Base-by-base conservation (phyloP, 768 basidiomycete genomes). In the Auricularia sp. region DNA sequence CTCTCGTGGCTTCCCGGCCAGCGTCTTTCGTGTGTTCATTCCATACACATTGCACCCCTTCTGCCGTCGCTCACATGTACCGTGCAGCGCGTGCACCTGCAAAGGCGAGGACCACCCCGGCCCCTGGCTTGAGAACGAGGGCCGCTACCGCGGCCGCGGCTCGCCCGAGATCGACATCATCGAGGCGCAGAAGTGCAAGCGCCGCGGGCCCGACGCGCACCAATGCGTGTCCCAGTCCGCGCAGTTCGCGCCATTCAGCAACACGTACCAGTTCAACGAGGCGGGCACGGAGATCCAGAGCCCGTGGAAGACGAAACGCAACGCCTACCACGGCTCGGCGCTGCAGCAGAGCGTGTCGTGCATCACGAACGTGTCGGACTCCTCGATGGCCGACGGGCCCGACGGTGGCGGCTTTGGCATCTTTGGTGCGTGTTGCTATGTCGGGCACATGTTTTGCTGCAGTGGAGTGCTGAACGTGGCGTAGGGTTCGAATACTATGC, bases 401-500 rank as follows among this genome's bases (percentile, higher is more conserved):
- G 80, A 74, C 74, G 69, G 77, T 65, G 65, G 71, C 24, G 85
- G 88, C 70, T 89, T 81, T 70, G 80, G 85, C 5, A 76, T 83
- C 1, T 96, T 90, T 71, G 93, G 89, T 76, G 76, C 75, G 75
- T 73, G 70, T 24, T 70, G 74, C 33, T 3, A 14, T 8, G 34
- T 34, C 2, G 45, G 29, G 29, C 2, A 29, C 29, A 42, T 7
- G n/a, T 18, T 10, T 11, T 29, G 11, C 62, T 69, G 62, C 72
- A 70, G 1, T 34, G 37, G 56, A 69, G 72, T 66, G 71, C 71
- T 10, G 71, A 18, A n/a, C 24, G 24, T 24, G 10, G n/a, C 8
- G n/a, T 13, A 16, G 33, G 84, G 0, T 90, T 83, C 68, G 95
- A 97, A 73, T 89, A 83, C 78, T 94, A 84, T 83, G 83, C 87